Base-by-base conservation (phyloP, 2,329 filamentous ascomycete species). In the Microthyrium microscopicum region DNA sequence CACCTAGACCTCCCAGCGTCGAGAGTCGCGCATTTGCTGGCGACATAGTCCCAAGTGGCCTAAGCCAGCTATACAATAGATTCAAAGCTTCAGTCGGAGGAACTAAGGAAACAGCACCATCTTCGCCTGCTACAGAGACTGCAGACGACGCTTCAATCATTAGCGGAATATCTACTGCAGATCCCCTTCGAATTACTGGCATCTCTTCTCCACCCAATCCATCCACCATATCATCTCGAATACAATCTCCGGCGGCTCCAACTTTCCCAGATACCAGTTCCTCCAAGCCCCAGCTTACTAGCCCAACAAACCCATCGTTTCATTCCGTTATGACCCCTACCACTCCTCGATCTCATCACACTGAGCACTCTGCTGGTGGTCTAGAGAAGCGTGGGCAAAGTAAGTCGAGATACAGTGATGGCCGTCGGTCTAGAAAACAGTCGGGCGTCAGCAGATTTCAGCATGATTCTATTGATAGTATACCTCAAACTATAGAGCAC, bases 1-100 rank as follows among this genome's bases (percentile, higher is more conserved):
- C 77, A 1, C 74, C 79, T 0, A 60, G 64, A 3, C 62, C 68
- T 1, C 58, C 70, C 2, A 61, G 66, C 2, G 56, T 61, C 11
- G 83, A 92, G 45, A 71, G 63, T 38, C 83, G 82, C 50, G 69
- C 69, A 6, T 61, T 81, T 24, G 24, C 76, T 0, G 71, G 73
- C 18, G 83, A 92, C 38, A 55, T 78, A 26, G 72, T 89, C 16
- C 81, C 89, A 41, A 80, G 87, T 53, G 83, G 87, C 4, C 62
- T 95, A 29, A 92, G 80, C 48, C 84, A 87, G 1, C 60, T 95
- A 24, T 95, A 94, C 53, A 89, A 70, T 54, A 75, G 84, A 24
- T 67, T 95, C 45, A 74, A 76, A 49, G 81, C 81, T 36, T 84
- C 76, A 0, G 81, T 91, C n/a, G 77, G 77, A 12, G 79, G 65